phyloP scores from a whole-genome alignment of 2,329 filamentous ascomycete genomes.

The Fusarium phyllophilum region DNA sequence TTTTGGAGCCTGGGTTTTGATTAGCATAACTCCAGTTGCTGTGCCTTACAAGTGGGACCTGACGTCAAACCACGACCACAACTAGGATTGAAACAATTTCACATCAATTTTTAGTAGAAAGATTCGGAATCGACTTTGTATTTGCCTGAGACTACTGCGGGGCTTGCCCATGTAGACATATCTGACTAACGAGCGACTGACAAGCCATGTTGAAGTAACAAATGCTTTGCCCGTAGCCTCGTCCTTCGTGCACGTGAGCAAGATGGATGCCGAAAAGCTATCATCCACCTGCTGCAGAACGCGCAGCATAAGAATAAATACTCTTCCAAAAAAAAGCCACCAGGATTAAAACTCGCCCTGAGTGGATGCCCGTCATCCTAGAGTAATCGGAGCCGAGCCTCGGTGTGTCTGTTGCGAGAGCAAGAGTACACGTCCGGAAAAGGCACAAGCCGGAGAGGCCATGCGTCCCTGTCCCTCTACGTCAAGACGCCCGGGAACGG shows the following conservation, averaged over 20 bases:
- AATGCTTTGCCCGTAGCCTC: constrained; percentile 47
- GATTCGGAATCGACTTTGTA: constrained; percentile 43
- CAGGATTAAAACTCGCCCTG: constrained; percentile 42
- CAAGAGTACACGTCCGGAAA: constrained; percentile 43
- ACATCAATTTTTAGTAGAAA: background rate
- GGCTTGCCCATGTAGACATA: constrained; percentile 45
- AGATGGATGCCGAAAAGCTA: constrained; percentile 21
- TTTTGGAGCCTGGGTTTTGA: background rate
- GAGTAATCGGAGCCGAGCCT: constrained; percentile 48
- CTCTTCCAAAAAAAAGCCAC: constrained; percentile 44
- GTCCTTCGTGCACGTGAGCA: constrained; percentile 40
- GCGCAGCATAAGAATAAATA: constrained; percentile 40
- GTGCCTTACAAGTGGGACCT: constrained; percentile 5
- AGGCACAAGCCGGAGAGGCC: constrained; percentile 45
- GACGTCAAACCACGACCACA: constrained; percentile 1
- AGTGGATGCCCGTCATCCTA: constrained; percentile 48
- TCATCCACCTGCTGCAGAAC: constrained; percentile 24
- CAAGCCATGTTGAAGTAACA: constrained; percentile 45
- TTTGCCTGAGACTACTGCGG: constrained; percentile 50
- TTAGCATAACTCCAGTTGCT: background rate
- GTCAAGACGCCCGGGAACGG: constrained; percentile 47
- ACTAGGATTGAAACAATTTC: background rate
- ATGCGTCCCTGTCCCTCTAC: constrained; percentile 48
- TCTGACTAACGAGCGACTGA: constrained; percentile 49
- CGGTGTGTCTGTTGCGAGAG: constrained; percentile 41